Evolutionary conservation across 2,329 filamentous ascomycete species (phyloP), one percentile per base, ranked within the genome.

Genomic region (Pezicula rhizophila): DNA sequence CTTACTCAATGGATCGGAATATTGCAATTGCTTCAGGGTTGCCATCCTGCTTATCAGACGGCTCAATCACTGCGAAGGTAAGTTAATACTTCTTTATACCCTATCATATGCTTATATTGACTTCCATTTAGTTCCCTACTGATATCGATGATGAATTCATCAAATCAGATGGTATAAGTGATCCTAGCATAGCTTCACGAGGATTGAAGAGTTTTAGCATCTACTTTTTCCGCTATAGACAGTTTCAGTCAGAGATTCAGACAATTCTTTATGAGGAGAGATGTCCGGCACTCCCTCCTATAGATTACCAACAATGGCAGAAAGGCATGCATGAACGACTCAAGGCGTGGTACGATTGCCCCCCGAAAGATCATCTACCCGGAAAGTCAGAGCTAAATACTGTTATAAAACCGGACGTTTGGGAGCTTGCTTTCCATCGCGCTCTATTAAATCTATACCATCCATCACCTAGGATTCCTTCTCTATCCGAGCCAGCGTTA

Each of bases 1-100:
- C 50, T 8, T 52, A 52, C 26, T 15, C 42, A 6, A 49, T 52
- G 50, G 50, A 52, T 48, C 23, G 50, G 20, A 50, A 23, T 4
- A 8, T 52, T 4, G 15, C 25, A 20, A 50, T 31, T 5, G 14
- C 34, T 1, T 14, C 47, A 15, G 15, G 23, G 10, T 40, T 20
- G 25, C 50, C 50, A 18, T 46, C 37, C 25, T 42, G 26, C 10
- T 23, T 52, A 18, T 41, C 50, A 5, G 50, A 52, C 34, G 42
- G 43, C 6, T 28, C 43, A 12, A 52, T 52, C 18, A 45, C 46
- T 15, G 18, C 46, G 42, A 14, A 46, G 7, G 39, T 46, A 45
- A 12, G 41, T 28, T 26, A 28, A 26, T 11, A 20, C 4, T 10
- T 12, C 14, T 25, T 11, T 6, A 18, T 41, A 6, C 23, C 39